Evolutionary conservation across 2,329 filamentous ascomycete species (phyloP).

Genomic region (Calonectria fujianensis): DNA sequence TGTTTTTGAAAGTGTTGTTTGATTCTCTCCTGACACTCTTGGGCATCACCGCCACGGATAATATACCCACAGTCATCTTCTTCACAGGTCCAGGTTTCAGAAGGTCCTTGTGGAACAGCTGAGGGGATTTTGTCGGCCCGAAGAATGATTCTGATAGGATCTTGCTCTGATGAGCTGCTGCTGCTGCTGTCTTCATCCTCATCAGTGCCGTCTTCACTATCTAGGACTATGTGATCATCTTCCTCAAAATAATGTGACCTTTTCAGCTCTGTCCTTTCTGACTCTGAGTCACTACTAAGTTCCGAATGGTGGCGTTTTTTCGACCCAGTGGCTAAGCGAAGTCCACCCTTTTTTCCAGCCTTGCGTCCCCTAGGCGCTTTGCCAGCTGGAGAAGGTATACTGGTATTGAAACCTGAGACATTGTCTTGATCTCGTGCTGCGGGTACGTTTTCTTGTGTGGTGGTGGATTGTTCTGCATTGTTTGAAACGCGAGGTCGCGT

Average conservation of each 20-base stretch:
- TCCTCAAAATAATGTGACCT: constrained; percentile 59
- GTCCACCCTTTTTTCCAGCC: constrained; percentile 66
- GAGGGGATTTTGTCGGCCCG: constrained; percentile 71
- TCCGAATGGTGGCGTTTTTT: constrained; percentile 67
- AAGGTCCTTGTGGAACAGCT: constrained; percentile 70
- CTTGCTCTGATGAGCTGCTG: constrained; percentile 36
- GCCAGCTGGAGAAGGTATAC: constrained; percentile 53
- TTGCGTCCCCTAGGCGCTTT: constrained; percentile 61
- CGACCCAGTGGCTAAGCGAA: constrained; percentile 64
- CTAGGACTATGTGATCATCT: constrained; percentile 56
- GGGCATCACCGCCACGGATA: constrained; percentile 76
- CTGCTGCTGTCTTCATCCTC: constrained; percentile 43
- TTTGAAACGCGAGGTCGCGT: constrained; percentile 42
- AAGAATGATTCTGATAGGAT: constrained; percentile 66
- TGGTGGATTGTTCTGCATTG: background rate
- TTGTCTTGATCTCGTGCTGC: constrained; percentile 37
- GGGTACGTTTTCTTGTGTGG: constrained; percentile 14
- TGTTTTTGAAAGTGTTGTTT: constrained; percentile 77
- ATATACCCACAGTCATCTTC: constrained; percentile 78
- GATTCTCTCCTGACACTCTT: constrained; percentile 74
- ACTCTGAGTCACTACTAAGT: constrained; percentile 63
- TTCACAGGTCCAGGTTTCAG: constrained; percentile 80
- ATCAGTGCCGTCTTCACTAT: constrained; percentile 47
- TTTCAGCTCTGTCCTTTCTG: constrained; percentile 60
- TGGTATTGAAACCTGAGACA: constrained; percentile 48